Evolutionary conservation across 2,329 filamentous ascomycete genomes (phyloP), one percentile per base, ranked within the genome.

Genomic region (Fusarium sp.): DNA sequence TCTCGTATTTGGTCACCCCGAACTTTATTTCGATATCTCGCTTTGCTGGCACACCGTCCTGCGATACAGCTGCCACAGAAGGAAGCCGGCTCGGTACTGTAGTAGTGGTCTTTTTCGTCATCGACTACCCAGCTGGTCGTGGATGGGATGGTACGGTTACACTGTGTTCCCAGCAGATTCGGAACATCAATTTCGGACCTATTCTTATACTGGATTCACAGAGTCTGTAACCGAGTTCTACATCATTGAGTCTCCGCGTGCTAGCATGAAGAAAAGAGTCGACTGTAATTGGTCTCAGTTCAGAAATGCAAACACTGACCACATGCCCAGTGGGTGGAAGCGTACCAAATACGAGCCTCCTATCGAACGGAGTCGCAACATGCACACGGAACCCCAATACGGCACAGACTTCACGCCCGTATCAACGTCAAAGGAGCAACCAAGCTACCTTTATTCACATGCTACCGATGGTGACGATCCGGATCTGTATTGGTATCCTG

Each of bases 51-150:
- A n/a, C n/a, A n/a, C n/a, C n/a, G n/a, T n/a, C n/a, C n/a, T n/a
- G n/a, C n/a, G n/a, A n/a, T n/a, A n/a, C n/a, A n/a, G n/a, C n/a
- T n/a, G n/a, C n/a, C n/a, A n/a, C n/a, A n/a, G n/a, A n/a, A n/a
- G n/a, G n/a, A n/a, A n/a, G 6, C 18, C 34, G 18, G 3, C 10
- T n/a, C 0, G 10, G 10, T 0, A 37, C 4, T 37, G 3, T 7
- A n/a, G 18, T 37, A 12, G 34, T 3, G 12, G 34, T 37, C 34
- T n/a, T 2, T 37, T 37, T 2, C 34, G 34, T 1, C 34, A 37
- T 3, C 34, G 34, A 12, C 34, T 37, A n/a, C 34, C 34, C 18
- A 37, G 34, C 2, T 37, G 34, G 34, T 37, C 34, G 1, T 37
- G 34, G 34, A 12, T 37, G 34, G 34, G 18, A 6, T 37, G 34